phyloP scores from a whole-genome alignment of 306 rosid genomes.

The Quercus rubra region DNA sequence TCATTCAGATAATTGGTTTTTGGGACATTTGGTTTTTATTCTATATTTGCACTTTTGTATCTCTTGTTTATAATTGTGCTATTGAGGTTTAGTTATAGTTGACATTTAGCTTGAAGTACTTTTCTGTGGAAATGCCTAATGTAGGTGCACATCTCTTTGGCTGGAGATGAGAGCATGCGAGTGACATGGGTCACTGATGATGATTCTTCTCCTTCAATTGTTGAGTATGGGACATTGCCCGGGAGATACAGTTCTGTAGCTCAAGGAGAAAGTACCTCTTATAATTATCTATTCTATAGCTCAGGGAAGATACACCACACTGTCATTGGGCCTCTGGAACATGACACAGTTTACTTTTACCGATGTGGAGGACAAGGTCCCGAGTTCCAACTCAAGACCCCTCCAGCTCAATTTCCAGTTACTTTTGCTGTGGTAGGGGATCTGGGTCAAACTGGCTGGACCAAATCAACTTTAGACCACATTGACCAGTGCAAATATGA shows the following conservation, averaged over 20 bases:
- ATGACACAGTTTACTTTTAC: conserved; percentile 62
- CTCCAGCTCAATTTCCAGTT: conserved; percentile 78
- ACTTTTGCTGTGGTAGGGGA: conserved; percentile 90
- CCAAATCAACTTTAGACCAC: conserved; percentile 78
- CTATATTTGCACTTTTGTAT: neutral
- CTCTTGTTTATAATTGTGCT: neutral
- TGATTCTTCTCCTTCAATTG: conserved; percentile 59
- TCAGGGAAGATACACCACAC: conserved; percentile 92
- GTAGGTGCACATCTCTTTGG: conserved; percentile 89
- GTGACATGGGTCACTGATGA: conserved; percentile 72
- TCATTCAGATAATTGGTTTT: neutral
- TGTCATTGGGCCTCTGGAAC: conserved; percentile 81
- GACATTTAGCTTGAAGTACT: conserved; percentile 15
- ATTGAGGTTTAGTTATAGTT: neutral
- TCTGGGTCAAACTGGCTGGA: conserved; percentile 94
- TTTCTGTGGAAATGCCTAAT: conserved; percentile 14
- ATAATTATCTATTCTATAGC: conserved; percentile 58
- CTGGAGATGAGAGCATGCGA: conserved; percentile 81
- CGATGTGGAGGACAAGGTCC: conserved; percentile 79
- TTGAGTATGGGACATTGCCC: conserved; percentile 73
- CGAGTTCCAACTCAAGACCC: conserved; percentile 76
- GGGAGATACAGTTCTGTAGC: conserved; percentile 50
- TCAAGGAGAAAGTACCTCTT: conserved; percentile 78
- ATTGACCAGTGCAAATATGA: conserved; percentile 73
- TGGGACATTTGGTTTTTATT: neutral